These are phyloP conservation scores for Phytophthora podocarpi DNA, from an alignment of 352 stramenopile species.

Conservation along the genomic window DNA sequence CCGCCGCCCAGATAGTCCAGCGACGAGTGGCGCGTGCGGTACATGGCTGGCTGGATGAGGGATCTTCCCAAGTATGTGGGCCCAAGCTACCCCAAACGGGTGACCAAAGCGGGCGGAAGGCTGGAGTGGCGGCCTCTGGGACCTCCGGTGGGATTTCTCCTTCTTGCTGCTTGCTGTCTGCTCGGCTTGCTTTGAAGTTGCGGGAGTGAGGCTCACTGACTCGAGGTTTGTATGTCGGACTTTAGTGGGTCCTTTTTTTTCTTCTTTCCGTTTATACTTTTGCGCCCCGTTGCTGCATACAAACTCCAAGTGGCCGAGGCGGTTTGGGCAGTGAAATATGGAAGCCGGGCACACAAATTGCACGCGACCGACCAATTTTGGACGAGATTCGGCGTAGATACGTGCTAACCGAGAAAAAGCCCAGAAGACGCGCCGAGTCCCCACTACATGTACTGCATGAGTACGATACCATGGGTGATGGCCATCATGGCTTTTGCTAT, in stretches of 20 bases:
- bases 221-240: conserved; percentile 32
- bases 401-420: conserved; percentile 18
- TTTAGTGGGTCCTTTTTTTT: conserved; percentile 13
- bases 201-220: conserved; percentile 34
- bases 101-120: conserved; percentile 18
- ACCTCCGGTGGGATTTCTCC: no score
- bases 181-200: conserved; percentile 43
- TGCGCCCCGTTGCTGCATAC: conserved; percentile 15
- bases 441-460: no score
- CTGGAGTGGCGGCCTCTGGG: no score
- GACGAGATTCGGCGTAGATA: conserved; percentile 9
- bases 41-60: conserved; percentile 37
- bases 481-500: no score
- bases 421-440: conserved; percentile 4
- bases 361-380: conserved; percentile 1
- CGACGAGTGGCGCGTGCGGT: conserved; percentile 66
- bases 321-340: conserved; percentile 20
- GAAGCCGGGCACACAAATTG: conserved; percentile 19
- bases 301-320: conserved; percentile 19
- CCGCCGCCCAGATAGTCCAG: conserved; percentile 51
- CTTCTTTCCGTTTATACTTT: conserved; percentile 22
- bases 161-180: conserved; percentile 10
- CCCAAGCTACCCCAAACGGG: conserved; percentile 20
- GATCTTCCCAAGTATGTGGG: conserved; percentile 2
- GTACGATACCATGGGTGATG: no score